Evolutionary conservation across 148 eudicot species (phyloP).

Genomic region (Rhododendron ferrugineum): DNA sequence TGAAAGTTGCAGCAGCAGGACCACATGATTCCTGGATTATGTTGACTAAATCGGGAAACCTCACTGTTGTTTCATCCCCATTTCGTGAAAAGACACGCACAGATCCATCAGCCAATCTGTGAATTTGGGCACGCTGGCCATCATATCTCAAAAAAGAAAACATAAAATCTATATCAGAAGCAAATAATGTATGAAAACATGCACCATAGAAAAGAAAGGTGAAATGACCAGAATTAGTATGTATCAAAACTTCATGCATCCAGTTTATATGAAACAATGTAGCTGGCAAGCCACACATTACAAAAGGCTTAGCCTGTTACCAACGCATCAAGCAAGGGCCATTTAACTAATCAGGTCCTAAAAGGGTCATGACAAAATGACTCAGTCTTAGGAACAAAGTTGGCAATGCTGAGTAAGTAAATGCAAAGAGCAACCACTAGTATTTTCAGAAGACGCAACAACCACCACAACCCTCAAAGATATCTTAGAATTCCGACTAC

Average conservation of each 20-base stretch:
- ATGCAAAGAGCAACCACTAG: neutral
- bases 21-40: constrained; percentile 63
- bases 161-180: neutral
- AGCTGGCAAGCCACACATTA: neutral
- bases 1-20: constrained; percentile 51
- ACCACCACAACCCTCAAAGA: neutral
- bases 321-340: neutral
- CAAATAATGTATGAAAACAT: neutral
- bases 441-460: neutral
- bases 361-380: neutral
- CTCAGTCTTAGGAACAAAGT: neutral
- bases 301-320: neutral
- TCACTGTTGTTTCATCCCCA: constrained; percentile 88
- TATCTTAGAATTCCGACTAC: neutral
- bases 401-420: neutral
- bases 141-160: constrained; percentile 59
- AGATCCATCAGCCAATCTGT: constrained; percentile 76
- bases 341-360: neutral
- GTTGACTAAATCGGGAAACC: constrained; percentile 78
- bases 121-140: constrained; percentile 99
- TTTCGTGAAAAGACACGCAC: constrained; percentile 84
- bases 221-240: neutral
- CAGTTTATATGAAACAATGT: neutral
- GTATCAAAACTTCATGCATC: neutral
- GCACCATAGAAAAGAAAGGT: neutral